Evolutionary conservation across 177 flowering plant species (phyloP).

Genomic region (Tripterygium wilfordii): DNA sequence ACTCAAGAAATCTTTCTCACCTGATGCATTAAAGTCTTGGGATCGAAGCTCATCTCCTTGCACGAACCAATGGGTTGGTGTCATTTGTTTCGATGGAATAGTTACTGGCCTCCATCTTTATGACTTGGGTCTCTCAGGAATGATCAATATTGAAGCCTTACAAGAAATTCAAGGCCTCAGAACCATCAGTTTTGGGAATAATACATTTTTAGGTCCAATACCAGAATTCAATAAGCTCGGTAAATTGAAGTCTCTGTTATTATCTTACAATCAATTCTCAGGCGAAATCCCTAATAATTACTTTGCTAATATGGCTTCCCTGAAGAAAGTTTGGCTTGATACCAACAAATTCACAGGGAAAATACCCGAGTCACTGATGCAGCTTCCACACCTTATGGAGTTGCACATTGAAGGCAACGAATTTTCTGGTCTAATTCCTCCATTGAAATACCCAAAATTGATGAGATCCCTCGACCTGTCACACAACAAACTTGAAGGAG

Average conservation of each 20-base stretch:
- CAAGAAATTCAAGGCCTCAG: conserved; percentile 18
- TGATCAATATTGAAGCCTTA: conserved; percentile 30
- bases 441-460: conserved; percentile 4
- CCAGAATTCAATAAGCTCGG: conserved; percentile 39
- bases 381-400: conserved; percentile 22
- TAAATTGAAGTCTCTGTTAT: conserved; percentile 28
- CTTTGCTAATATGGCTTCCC: conserved; percentile 25
- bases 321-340: conserved; percentile 41
- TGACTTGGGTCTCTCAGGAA: conserved; percentile 26
- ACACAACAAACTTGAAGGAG: conserved; percentile 37
- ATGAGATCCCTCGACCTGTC: conserved; percentile 29
- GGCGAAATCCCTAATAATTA: conserved; percentile 39
- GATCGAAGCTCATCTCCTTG: conserved; percentile 26
- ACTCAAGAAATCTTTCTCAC: conserved; percentile 19
- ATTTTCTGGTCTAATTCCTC: conserved; percentile 45
- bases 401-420: conserved; percentile 38
- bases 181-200: conserved; percentile 32
- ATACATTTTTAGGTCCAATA: conserved; percentile 39
- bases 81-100: conserved; percentile 26
- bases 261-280: conserved; percentile 32
- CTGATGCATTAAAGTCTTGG: conserved; percentile 25
- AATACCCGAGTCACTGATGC: conserved; percentile 40
- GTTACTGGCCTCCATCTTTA: conserved; percentile 32
- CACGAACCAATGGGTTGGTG: conserved; percentile 31
- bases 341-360: conserved; percentile 41